phyloP scores from a whole-genome alignment of 2,329 filamentous ascomycete genomes.

The Pseudopithomyces chartarum region DNA sequence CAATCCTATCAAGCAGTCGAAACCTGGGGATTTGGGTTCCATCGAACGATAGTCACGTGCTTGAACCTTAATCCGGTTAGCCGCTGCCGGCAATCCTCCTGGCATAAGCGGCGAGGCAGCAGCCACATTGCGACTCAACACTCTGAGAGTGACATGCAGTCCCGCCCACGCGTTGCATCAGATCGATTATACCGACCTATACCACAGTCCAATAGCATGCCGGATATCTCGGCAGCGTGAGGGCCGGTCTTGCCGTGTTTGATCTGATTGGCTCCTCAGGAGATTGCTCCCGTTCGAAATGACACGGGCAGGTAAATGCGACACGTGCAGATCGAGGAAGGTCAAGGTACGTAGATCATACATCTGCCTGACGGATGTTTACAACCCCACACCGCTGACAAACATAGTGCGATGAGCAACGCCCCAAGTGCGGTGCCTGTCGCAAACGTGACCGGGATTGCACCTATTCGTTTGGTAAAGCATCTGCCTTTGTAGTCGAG shows the following conservation, averaged over 20 bases:
- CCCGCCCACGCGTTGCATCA: no score
- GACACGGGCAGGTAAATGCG: conserved; percentile 39
- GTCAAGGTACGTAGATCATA: conserved; percentile 29
- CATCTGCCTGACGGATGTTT: background rate
- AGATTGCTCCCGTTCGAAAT: conserved; percentile 12
- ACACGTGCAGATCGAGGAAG: conserved; percentile 36
- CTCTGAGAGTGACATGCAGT: no score
- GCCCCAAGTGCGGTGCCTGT: conserved; percentile 34
- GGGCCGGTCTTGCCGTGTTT: background rate
- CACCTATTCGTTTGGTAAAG: conserved; percentile 32
- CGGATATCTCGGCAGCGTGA: background rate
- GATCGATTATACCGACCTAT: no score
- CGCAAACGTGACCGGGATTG: conserved; percentile 34
- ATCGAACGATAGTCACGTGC: no score
- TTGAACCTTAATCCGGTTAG: no score
- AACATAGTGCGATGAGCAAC: conserved; percentile 34
- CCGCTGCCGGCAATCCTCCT: background rate
- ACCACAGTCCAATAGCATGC: no score
- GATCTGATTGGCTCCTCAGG: background rate
- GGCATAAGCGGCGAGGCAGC: background rate
- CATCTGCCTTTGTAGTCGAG: conserved; percentile 31
- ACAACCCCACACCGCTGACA: no score
- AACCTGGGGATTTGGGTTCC: no score
- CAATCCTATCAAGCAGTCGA: no score
- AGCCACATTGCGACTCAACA: no score